These are phyloP conservation scores for Centella asiatica DNA, from an alignment of 129 eudicot genomes.

Conservation along the genomic window DNA sequence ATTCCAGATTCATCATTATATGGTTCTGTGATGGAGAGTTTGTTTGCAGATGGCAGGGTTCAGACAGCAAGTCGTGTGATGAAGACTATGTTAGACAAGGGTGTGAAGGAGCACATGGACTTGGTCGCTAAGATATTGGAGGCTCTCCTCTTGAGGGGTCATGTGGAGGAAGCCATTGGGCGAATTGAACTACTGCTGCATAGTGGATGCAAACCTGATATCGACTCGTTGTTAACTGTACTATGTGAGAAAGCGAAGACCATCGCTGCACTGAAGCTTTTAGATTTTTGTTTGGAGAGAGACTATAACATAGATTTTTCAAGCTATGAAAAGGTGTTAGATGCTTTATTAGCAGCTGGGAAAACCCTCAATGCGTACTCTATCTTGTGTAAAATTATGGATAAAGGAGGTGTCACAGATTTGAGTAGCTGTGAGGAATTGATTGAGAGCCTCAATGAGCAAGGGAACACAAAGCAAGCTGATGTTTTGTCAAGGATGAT, in stretches of 20 bases:
- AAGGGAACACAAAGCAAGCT: constrained; percentile 85
- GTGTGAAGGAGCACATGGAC: constrained; percentile 70
- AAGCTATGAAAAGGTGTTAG: constrained; percentile 81
- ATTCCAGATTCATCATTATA: constrained; percentile 56
- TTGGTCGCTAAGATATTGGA: constrained; percentile 73
- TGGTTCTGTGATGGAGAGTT: constrained; percentile 62
- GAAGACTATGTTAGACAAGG: constrained; percentile 83
- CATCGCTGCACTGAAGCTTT: constrained; percentile 63
- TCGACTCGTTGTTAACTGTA: constrained; percentile 45
- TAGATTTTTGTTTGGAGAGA: constrained; percentile 77
- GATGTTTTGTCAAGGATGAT: constrained; percentile 73
- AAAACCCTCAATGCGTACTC: constrained; percentile 86
- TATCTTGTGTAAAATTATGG: constrained; percentile 65
- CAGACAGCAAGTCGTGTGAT: constrained; percentile 95
- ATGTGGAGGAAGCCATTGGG: constrained; percentile 92
- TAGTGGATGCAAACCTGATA: constrained; percentile 40
- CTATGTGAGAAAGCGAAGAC: constrained; percentile 80
- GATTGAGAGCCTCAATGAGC: constrained; percentile 63
- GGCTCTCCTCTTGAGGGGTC: constrained; percentile 79
- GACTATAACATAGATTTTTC: constrained; percentile 46
- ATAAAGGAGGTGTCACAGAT: constrained; percentile 73
- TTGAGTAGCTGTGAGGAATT: constrained; percentile 54
- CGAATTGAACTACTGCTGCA: constrained; percentile 75
- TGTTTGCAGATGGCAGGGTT: constrained; percentile 78
- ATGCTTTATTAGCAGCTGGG: constrained; percentile 69